Evolutionary conservation across 306 rosid genomes (phyloP).

Genomic region (Vigna reflexopilosa): DNA sequence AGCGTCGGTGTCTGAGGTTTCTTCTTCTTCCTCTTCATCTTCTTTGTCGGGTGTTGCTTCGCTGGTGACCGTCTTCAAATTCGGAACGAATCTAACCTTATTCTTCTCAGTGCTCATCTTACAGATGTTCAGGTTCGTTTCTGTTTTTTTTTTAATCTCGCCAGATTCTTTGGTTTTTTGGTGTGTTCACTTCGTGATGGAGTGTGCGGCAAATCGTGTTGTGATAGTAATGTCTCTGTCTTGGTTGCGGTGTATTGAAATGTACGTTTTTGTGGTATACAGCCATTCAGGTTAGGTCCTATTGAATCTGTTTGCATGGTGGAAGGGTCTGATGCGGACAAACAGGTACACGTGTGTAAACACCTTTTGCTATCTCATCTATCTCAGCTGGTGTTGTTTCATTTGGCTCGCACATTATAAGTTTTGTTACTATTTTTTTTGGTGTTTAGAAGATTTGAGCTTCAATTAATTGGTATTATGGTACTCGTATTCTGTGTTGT

Average conservation of each 20-base stretch:
- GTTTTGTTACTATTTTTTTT: background rate
- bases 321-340: slow-evolving; percentile 52
- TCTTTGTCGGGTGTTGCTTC: slow-evolving; percentile 64
- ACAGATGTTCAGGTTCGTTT: slow-evolving; percentile 62
- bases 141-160: background rate
- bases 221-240: background rate
- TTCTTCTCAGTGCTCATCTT: slow-evolving; percentile 58
- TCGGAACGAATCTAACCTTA: slow-evolving; percentile 46
- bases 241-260: slow-evolving; percentile 14
- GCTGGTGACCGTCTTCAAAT: slow-evolving; percentile 54
- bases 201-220: slow-evolving; percentile 3
- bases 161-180: background rate
- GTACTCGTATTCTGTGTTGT: slow-evolving; percentile 8
- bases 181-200: background rate
- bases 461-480: background rate
- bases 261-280: slow-evolving; percentile 43
- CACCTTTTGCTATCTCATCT: background rate
- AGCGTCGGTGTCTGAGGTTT: slow-evolving; percentile 65
- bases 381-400: background rate
- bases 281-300: slow-evolving; percentile 74
- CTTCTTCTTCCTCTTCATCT: slow-evolving; percentile 27
- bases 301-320: slow-evolving; percentile 67
- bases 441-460: background rate
- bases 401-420: background rate
- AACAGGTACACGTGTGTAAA: slow-evolving; percentile 59